Conservation (phyloP, 2,329 filamentous ascomycete genomes). For the Pleurostoma richardsiae region DNA sequence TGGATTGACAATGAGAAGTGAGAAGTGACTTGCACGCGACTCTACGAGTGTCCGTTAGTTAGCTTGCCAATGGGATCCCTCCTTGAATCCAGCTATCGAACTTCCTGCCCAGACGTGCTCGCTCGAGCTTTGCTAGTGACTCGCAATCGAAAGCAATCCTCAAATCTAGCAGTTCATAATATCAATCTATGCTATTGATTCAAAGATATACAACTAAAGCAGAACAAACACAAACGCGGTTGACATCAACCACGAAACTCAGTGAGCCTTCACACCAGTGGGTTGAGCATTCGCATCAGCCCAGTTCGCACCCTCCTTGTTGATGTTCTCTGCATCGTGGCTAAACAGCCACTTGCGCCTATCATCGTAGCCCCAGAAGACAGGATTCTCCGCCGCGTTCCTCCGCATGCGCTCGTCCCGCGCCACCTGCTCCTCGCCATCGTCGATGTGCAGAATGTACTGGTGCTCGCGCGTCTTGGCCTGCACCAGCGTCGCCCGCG, state of each 20-base stretch:
- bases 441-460: slow-evolving; percentile 15
- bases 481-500: slow-evolving; percentile 12
- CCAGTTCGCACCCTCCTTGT: slow-evolving; percentile 8
- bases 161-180: too few species aligned
- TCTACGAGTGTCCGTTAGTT: too few species aligned
- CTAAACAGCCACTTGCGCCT: slow-evolving; percentile 27
- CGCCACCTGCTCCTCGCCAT: slow-evolving; percentile 12
- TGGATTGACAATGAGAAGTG: too few species aligned
- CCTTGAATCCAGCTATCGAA: too few species aligned
- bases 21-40: too few species aligned
- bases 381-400: slow-evolving; percentile 11
- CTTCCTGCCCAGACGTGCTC: too few species aligned
- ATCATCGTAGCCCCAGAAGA: slow-evolving; percentile 17
- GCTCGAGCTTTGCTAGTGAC: too few species aligned
- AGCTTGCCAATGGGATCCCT: too few species aligned
- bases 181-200: too few species aligned
- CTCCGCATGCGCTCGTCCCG: slow-evolving; percentile 11
- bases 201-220: too few species aligned
- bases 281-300: not conserved
- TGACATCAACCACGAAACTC: not conserved
- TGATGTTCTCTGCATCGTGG: slow-evolving; percentile 14
- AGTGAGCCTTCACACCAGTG: slow-evolving; percentile 7
- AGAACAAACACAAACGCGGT: too few species aligned
- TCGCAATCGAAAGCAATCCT: too few species aligned
- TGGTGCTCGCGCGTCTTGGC: slow-evolving; percentile 13